Evolutionary conservation across 495 filamentous ascomycete genomes (phyloP).

Genomic region (Hypoxylon trugodes): DNA sequence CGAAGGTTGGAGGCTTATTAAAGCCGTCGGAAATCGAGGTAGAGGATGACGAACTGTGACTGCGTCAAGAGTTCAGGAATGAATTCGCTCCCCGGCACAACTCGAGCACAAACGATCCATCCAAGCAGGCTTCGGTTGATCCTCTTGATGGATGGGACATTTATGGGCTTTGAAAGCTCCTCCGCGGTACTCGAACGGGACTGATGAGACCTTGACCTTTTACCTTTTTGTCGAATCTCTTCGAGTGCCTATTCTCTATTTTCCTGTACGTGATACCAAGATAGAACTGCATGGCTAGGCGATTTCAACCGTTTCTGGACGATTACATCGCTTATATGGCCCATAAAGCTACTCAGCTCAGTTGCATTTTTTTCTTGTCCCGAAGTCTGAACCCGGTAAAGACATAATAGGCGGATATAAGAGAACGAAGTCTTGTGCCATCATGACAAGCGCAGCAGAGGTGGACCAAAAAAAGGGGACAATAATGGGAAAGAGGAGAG

Average conservation of each 20-base stretch:
- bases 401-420: not conserved
- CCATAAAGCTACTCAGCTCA: conserved; percentile 3
- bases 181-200: conserved; percentile 5
- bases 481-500: conserved; percentile 7
- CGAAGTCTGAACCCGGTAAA: conserved; percentile 6
- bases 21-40: conserved; percentile 84
- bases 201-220: conserved; percentile 18
- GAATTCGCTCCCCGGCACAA: conserved; percentile 59
- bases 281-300: conserved; percentile 27
- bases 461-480: conserved; percentile 12
- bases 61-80: conserved; percentile 69
- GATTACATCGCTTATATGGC: not conserved
- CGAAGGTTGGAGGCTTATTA: conserved; percentile 89
- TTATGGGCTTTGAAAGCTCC: conserved; percentile 56
- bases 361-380: conserved; percentile 5
- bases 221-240: conserved; percentile 24
- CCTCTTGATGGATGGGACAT: conserved; percentile 61
- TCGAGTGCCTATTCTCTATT: conserved; percentile 17
- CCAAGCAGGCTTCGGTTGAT: conserved; percentile 32
- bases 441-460: conserved; percentile 2
- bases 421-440: not conserved
- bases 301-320: conserved; percentile 12
- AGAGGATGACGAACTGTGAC: conserved; percentile 95
- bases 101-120: conserved; percentile 23
- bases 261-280: conserved; percentile 40